Evolutionary conservation across 441 rosid species (phyloP).

Genomic region (Hura crepitans): DNA sequence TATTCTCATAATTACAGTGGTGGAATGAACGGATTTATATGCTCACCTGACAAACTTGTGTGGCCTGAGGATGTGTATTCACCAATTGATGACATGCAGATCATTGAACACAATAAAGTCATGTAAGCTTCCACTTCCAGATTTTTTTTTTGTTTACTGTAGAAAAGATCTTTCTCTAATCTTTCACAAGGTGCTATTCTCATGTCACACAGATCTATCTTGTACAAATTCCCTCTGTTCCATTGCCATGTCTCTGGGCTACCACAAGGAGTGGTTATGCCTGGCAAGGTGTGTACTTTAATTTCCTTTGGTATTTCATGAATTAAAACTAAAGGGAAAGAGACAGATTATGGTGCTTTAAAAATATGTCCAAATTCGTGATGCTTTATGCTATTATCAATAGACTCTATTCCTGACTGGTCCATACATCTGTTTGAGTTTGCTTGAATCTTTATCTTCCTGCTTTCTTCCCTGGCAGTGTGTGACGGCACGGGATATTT

Average conservation of each 20-base stretch:
- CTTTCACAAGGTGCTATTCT: neutral
- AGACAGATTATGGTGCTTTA: neutral
- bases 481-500: slow-evolving; percentile 9
- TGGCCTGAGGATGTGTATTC: slow-evolving; percentile 22
- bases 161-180: neutral
- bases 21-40: slow-evolving; percentile 32
- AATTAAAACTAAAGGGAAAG: neutral
- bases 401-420: neutral
- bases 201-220: slow-evolving; percentile 22
- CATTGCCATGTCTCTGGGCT: slow-evolving; percentile 27
- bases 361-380: too few species aligned
- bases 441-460: neutral
- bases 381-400: neutral
- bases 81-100: slow-evolving; percentile 21
- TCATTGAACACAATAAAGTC: slow-evolving; percentile 22
- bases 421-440: neutral
- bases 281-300: slow-evolving; percentile 19
- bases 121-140: slow-evolving; percentile 23
- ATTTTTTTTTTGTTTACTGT: neutral
- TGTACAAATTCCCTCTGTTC: slow-evolving; percentile 22
- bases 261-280: slow-evolving; percentile 23
- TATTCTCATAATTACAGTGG: slow-evolving; percentile 19
- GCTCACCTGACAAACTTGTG: neutral
- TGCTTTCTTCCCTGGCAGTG: neutral
- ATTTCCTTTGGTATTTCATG: neutral